Conservation (phyloP, 192 early-diverging fungal species). For the Funneliformis geosporum region DNA sequence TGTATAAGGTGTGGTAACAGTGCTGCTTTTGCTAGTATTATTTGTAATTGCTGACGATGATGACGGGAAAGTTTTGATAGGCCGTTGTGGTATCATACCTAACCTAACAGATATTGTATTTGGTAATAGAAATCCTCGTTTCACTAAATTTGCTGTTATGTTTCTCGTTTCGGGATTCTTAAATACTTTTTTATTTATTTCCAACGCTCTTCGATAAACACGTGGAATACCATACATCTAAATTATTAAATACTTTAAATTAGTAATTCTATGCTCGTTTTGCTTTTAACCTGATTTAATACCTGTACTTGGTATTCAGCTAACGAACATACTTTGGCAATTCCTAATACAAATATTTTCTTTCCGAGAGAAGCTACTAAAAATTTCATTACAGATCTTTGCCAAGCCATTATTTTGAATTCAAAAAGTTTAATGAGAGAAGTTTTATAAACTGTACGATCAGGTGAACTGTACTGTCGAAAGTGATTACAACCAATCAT, state of each 20-base stretch:
- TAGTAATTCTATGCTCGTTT: no score
- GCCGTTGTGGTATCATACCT: background rate
- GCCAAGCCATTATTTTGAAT: background rate
- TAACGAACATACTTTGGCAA: background rate
- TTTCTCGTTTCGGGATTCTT: background rate
- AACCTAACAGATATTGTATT: background rate
- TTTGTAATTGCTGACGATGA: background rate
- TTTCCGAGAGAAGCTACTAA: background rate
- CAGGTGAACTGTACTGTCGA: no score
- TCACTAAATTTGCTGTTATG: background rate
- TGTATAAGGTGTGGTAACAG: background rate
- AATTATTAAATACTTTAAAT: no score
- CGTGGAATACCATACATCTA: background rate
- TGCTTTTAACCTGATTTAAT: no score
- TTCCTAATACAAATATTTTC: background rate
- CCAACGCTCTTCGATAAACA: background rate
- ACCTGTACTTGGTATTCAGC: background rate
- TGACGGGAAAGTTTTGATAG: background rate
- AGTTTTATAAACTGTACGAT: no score
- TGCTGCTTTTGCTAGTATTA: background rate
- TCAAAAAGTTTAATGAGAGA: no score
- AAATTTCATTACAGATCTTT: background rate
- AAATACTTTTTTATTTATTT: background rate
- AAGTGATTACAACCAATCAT: no score
- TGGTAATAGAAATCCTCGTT: background rate